A percentile compares a stretch with the other conserved stretches of the same genome.
Conservation (phyloP, 2,329 filamentous ascomycete species). For the Sclerotinia subarctica region DNA sequence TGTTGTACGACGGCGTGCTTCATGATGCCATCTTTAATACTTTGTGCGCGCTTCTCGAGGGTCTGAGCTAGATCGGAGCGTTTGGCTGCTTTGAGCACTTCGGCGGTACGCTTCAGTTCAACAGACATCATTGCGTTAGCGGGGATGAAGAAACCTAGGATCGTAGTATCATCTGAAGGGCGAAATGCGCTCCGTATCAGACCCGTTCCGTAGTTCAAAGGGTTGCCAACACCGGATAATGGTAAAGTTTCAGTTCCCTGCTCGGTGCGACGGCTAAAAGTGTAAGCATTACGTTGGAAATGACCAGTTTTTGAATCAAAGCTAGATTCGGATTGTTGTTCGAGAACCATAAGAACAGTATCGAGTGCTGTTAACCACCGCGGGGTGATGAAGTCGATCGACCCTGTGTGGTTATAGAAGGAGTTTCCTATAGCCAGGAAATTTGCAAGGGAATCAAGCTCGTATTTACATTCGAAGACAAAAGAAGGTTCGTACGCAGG, state of each 20-base stretch:
- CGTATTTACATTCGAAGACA: slow-evolving; percentile 99
- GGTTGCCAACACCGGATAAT: slow-evolving; percentile 83
- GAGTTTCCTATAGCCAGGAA: slow-evolving; percentile 85
- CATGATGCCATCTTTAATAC: slow-evolving; percentile 74
- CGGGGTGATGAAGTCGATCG: slow-evolving; percentile 71
- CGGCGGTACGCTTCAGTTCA: slow-evolving; percentile 73
- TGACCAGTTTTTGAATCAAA: slow-evolving; percentile 66
- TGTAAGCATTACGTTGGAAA: slow-evolving; percentile 74
- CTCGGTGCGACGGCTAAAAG: slow-evolving; percentile 77
- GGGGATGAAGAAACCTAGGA: slow-evolving; percentile 90
- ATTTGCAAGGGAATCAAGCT: slow-evolving; percentile 90
- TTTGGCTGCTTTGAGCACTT: slow-evolving; percentile 59
- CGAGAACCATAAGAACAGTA: slow-evolving; percentile 68
- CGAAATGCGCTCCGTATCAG: slow-evolving; percentile 89
- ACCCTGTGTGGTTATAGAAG: slow-evolving; percentile 76
- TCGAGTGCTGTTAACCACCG: slow-evolving; percentile 79
- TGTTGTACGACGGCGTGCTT: slow-evolving; percentile 79
- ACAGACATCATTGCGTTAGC: slow-evolving; percentile 95
- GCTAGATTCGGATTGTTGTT: slow-evolving; percentile 75
- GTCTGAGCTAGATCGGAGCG: slow-evolving; percentile 51
- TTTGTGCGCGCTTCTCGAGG: slow-evolving; percentile 57
- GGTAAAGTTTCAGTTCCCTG: slow-evolving; percentile 86
- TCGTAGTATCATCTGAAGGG: slow-evolving; percentile 92
- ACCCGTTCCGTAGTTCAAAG: slow-evolving; percentile 77
- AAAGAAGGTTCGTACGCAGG: slow-evolving; percentile 78